Conservation (phyloP, 306 rosid species). For the Oxytropis ochrocephala region DNA sequence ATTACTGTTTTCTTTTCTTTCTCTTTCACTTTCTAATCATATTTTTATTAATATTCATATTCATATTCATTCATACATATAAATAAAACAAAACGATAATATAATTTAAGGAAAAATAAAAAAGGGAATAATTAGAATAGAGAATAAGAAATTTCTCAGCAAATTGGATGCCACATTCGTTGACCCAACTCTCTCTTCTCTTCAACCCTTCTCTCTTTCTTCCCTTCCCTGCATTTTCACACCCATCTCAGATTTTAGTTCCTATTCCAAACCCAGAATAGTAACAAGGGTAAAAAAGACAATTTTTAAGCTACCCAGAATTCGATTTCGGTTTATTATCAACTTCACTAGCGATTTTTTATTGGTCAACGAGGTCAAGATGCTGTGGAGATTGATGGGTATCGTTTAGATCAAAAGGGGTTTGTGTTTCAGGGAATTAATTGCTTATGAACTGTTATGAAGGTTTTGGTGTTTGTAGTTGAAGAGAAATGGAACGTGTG, state of each 20-base stretch:
- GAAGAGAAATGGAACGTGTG: constrained; percentile 28
- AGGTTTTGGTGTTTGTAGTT: constrained; percentile 12
- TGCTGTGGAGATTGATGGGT: constrained; percentile 11
- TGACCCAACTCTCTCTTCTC: constrained; percentile 26
- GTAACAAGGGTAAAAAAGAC: not conserved
- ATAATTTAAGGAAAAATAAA: not conserved
- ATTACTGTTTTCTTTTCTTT: constrained; percentile 4
- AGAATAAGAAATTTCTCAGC: constrained; percentile 22
- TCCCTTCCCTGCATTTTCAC: constrained; percentile 24
- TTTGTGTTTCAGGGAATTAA: constrained; percentile 9
- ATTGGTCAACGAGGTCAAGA: constrained; percentile 31
- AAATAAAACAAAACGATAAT: constrained; percentile 9
- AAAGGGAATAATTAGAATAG: not conserved
- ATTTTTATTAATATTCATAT: constrained; percentile 1
- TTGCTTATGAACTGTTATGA: constrained; percentile 30
- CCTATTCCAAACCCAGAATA: constrained; percentile 12
- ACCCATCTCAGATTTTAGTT: constrained; percentile 22
- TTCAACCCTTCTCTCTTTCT: constrained; percentile 11
- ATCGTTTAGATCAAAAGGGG: constrained; percentile 31
- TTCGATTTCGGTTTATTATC: constrained; percentile 7
- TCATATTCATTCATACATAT: not conserved
- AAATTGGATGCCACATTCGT: constrained; percentile 30
- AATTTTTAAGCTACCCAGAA: constrained; percentile 24
- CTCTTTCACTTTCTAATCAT: constrained; percentile 24
- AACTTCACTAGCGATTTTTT: not conserved